Conservation (phyloP, 306 rosid species). For the Astragalus membranaceus region DNA sequence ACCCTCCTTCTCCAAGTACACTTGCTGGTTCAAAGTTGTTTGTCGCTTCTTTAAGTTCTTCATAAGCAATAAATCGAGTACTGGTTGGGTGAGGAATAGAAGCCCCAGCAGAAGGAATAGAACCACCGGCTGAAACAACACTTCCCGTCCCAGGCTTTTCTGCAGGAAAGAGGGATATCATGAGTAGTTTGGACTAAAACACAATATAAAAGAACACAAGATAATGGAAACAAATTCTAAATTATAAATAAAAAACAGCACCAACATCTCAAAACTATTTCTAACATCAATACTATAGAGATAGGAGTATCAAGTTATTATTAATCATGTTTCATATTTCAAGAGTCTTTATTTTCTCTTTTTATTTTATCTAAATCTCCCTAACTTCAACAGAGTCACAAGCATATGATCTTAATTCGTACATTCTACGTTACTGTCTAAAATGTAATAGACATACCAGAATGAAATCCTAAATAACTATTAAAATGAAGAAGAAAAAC, state of each 20-base stretch:
- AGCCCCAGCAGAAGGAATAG: conserved; percentile 64
- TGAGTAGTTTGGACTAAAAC: conserved; percentile 3
- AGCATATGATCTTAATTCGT: too few relatives aligned
- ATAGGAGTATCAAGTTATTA: not conserved
- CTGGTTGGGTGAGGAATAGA: conserved; percentile 92
- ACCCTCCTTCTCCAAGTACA: conserved; percentile 93
- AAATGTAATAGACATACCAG: too few relatives aligned
- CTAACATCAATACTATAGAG: not conserved
- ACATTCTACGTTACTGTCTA: too few relatives aligned
- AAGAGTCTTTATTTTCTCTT: too few relatives aligned
- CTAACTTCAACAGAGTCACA: too few relatives aligned
- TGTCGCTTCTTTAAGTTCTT: conserved; percentile 96
- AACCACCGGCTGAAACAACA: conserved; percentile 49
- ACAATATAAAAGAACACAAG: not conserved
- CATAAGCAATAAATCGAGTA: conserved; percentile 82
- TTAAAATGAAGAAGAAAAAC: too few relatives aligned
- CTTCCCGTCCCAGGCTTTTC: conserved; percentile 55
- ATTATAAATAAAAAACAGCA: not conserved
- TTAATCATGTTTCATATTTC: too few relatives aligned
- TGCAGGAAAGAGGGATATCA: conserved; percentile 24
- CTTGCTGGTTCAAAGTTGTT: conserved; percentile 83
- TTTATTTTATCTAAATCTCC: too few relatives aligned
- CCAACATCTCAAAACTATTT: not conserved
- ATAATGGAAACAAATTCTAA: not conserved
- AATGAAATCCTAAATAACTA: too few relatives aligned